Conservation (phyloP, 176 grass and related monocot genomes). For the Coix lacrymajobi region DNA sequence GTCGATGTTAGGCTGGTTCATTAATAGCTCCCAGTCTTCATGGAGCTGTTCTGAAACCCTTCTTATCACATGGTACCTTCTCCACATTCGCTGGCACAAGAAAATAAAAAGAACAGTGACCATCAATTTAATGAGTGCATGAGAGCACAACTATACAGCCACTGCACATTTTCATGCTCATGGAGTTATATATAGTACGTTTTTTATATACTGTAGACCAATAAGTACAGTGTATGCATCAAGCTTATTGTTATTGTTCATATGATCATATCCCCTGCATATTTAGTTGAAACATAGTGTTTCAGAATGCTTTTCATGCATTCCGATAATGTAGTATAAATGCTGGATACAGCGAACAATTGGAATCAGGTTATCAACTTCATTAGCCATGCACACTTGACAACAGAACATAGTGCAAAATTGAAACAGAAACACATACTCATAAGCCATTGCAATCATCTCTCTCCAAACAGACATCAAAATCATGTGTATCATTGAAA, state of each 20-base stretch:
- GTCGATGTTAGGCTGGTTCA: constrained; percentile 41
- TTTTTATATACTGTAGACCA: background rate
- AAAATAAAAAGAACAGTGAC: background rate
- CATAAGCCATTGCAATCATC: background rate
- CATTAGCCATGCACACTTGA: background rate
- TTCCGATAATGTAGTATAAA: background rate
- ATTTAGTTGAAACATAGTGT: background rate
- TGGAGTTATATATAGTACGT: background rate
- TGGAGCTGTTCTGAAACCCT: constrained; percentile 55
- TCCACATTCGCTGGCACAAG: constrained; percentile 67
- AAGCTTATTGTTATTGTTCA: background rate
- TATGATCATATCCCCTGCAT: background rate
- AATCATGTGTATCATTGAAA: background rate
- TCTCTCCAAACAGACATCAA: background rate
- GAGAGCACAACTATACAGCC: constrained; percentile 7
- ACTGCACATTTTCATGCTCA: background rate
- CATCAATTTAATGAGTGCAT: background rate
- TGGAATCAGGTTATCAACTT: background rate
- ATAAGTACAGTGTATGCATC: background rate
- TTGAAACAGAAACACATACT: background rate
- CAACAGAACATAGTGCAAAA: background rate
- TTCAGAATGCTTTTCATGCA: background rate
- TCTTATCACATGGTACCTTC: constrained; percentile 55
- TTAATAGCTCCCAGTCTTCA: constrained; percentile 62
- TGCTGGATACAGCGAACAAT: background rate